A percentile compares a stretch with the other conserved stretches of the same genome.
These are phyloP conservation scores for Epichloe festucae DNA, from an alignment of 2,329 filamentous ascomycete genomes.

Conservation along the genomic window DNA sequence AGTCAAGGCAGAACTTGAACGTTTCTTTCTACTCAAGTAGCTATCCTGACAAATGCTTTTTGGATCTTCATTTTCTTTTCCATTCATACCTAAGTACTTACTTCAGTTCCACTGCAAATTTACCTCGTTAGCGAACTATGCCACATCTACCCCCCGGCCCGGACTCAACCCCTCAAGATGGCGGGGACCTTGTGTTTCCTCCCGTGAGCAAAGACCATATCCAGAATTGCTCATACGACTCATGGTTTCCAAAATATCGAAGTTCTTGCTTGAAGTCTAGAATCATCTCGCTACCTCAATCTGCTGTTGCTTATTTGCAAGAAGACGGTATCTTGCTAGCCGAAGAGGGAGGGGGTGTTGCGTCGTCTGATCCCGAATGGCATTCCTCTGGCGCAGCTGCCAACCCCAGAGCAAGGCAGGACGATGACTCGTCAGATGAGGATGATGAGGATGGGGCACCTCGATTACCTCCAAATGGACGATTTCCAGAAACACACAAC, in stretches of 20 bases:
- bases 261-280: constrained; percentile 72
- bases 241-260: constrained; percentile 80
- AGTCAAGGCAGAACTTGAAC: neutral
- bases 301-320: constrained; percentile 76
- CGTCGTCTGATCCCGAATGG: constrained; percentile 44
- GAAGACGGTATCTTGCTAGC: constrained; percentile 88
- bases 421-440: constrained; percentile 30
- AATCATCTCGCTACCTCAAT: constrained; percentile 60
- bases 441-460: constrained; percentile 34
- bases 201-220: constrained; percentile 79
- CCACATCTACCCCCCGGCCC: constrained; percentile 19
- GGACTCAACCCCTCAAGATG: constrained; percentile 7
- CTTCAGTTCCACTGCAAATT: neutral
- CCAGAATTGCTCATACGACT: constrained; percentile 85
- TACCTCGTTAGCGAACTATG: constrained; percentile 13
- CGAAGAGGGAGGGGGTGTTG: constrained; percentile 45
- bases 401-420: constrained; percentile 16
- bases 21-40: neutral
- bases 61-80: neutral
- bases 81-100: neutral
- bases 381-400: constrained; percentile 20
- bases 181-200: constrained; percentile 51
- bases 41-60: neutral
- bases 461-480: constrained; percentile 35
- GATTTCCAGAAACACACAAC: constrained; percentile 61